These are phyloP conservation scores for Ammopiptanthus mongolicus DNA, from an alignment of 306 rosid genomes.

Conservation along the genomic window DNA sequence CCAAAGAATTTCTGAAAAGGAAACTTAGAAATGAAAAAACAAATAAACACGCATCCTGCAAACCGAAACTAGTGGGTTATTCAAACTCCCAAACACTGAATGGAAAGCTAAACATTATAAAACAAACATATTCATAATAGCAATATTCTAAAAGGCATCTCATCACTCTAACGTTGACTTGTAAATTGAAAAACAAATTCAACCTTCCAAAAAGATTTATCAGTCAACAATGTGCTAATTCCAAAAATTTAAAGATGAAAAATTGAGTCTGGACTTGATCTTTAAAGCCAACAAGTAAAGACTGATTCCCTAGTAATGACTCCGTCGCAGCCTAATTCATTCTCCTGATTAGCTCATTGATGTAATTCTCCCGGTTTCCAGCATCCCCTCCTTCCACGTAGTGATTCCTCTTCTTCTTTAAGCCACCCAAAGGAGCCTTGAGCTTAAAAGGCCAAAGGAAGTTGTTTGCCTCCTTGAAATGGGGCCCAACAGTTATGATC, in stretches of 20 bases:
- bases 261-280: conserved; percentile 9
- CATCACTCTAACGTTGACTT: conserved; percentile 11
- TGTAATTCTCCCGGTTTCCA: conserved; percentile 80
- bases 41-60: neutral
- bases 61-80: neutral
- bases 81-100: neutral
- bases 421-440: conserved; percentile 90
- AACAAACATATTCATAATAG: neutral
- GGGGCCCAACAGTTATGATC: conserved; percentile 84
- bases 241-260: conserved; percentile 23
- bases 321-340: conserved; percentile 45
- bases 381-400: conserved; percentile 97
- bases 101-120: neutral
- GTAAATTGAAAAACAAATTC: conserved; percentile 18
- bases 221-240: neutral
- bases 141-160: neutral
- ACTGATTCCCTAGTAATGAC: neutral
- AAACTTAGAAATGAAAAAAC: neutral
- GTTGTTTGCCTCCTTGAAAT: conserved; percentile 87
- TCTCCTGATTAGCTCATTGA: conserved; percentile 83
- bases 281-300: conserved; percentile 4
- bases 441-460: conserved; percentile 94
- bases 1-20: neutral
- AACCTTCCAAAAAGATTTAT: conserved; percentile 10
- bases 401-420: conserved; percentile 89